Evolutionary conservation across 208 protist species (phyloP), one percentile per base, ranked within the genome.

Genomic region (Wallacemonas sp.): DNA sequence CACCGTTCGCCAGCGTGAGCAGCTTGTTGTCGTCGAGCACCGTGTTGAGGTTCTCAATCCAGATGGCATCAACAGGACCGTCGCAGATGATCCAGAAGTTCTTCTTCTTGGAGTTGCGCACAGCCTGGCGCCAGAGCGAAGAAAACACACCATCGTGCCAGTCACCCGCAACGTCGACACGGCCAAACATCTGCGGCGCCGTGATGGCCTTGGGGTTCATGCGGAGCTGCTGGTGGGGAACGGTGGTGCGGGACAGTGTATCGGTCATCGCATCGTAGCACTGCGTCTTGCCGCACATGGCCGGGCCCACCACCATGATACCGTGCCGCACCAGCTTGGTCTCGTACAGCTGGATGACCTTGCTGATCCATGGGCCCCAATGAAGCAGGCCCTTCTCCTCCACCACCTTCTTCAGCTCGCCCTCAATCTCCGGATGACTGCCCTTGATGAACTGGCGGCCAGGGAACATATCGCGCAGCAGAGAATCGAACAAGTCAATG

Each of bases 31-130:
- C 98, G 75, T 99, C 98, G 13, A 99, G 89, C 48, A 99, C 98
- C 1, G 98, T 99, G 83, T 99, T 99, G 15, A 99, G 78, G 83
- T 99, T 99, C 83, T 99, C 98, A 85, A 99, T 99, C 98, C 97
- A 99, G 72, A 99, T 98, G 29, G 97, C 95, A 81, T 99, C 97
- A 26, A 99, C 98, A n/a, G 97, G 98, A 5, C 98, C 98, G 76
- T 99, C 98, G 60, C 97, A 98, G 22, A 98, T 75, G 62, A 99
- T 94, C 97, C 97, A 97, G 52, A 96, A 81, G 79, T 97, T 94
- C 38, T 82, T 76, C 73, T 94, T 96, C 83, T 95, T 97, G 27
- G 89, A 85, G 66, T 78, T 88, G 41, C 83, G 77, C 48, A 95
- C 91, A 39, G 87, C 90, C 72, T 87, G 78, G 46, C 95, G 87